Percentiles rank a stretch among this genome's conserved stretches.
Evolutionary conservation across 2,329 filamentous ascomycete species (phyloP).

Genomic region (Ceratocystis cacaofunesta): DNA sequence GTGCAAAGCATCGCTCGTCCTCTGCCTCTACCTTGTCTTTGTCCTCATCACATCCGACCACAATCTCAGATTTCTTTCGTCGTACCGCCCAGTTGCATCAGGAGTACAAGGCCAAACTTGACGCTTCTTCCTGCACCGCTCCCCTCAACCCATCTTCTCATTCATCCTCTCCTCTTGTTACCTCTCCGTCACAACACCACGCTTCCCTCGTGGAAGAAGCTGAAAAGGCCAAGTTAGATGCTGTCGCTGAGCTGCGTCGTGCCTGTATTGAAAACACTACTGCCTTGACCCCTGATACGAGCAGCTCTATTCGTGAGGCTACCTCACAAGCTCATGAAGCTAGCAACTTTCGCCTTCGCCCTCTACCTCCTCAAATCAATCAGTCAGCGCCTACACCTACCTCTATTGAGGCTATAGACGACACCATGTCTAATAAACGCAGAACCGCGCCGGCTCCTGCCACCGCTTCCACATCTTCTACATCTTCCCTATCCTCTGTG

Average conservation of each 20-base stretch:
- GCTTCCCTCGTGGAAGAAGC: constrained; percentile 6
- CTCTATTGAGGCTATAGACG: no score
- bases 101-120: constrained; percentile 8
- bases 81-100: constrained; percentile 13
- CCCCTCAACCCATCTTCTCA: not conserved
- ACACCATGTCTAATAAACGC: constrained; percentile 11
- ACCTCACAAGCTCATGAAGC: not conserved
- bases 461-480: constrained; percentile 1
- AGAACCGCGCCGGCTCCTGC: not conserved
- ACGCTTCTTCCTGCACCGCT: not conserved
- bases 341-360: constrained; percentile 9
- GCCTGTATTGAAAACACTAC: constrained; percentile 21
- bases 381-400: not conserved
- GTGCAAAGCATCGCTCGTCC: not conserved
- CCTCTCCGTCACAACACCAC: constrained; percentile 2
- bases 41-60: not conserved
- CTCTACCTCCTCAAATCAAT: constrained; percentile 6
- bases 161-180: not conserved
- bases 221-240: constrained; percentile 19
- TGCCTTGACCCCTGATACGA: constrained; percentile 22
- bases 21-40: not conserved
- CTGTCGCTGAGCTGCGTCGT: constrained; percentile 12
- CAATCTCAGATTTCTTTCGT: constrained; percentile 13
- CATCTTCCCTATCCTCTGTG: constrained; percentile 3
- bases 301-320: constrained; percentile 27